Conservation (phyloP, 2,329 filamentous ascomycete genomes). For the Falciphora oryzae region DNA sequence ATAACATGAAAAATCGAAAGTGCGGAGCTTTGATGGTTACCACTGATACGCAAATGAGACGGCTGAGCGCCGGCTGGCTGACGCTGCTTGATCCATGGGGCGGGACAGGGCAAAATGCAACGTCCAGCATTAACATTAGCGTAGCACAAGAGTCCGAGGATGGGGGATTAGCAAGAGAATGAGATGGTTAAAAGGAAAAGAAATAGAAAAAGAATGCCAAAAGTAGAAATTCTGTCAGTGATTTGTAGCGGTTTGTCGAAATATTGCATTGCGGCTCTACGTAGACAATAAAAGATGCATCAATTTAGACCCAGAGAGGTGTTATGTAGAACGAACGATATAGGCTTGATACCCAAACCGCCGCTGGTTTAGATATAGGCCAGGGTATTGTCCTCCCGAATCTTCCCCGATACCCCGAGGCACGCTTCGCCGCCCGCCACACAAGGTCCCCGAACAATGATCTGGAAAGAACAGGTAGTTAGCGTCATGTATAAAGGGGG, state of each 20-base stretch:
- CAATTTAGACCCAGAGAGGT: not conserved
- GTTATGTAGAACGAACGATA: not conserved
- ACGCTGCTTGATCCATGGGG: too few species aligned
- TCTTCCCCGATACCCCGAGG: conserved; percentile 57
- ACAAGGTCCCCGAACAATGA: conserved; percentile 66
- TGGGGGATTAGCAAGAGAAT: too few species aligned
- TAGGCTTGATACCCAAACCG: not conserved
- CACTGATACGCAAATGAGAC: too few species aligned
- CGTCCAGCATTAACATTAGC: too few species aligned
- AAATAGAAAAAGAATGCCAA: too few species aligned
- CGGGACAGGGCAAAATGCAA: too few species aligned
- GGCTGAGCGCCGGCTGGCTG: too few species aligned
- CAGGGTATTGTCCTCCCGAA: conserved; percentile 69
- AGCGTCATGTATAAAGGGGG: conserved; percentile 11
- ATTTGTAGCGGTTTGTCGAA: not conserved
- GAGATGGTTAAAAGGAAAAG: too few species aligned
- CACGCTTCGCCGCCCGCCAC: conserved; percentile 63
- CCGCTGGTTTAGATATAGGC: conserved; percentile 38
- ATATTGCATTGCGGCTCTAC: not conserved
- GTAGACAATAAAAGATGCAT: not conserved
- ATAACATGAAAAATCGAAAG: too few species aligned
- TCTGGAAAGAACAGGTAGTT: conserved; percentile 33
- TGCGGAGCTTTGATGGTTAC: too few species aligned
- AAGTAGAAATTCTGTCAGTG: too few species aligned
- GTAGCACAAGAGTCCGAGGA: too few species aligned